A percentile compares a stretch with the other conserved stretches of the same genome.
These are phyloP conservation scores for Logfia minima DNA, from an alignment of 129 eudicot species.

Conservation along the genomic window DNA sequence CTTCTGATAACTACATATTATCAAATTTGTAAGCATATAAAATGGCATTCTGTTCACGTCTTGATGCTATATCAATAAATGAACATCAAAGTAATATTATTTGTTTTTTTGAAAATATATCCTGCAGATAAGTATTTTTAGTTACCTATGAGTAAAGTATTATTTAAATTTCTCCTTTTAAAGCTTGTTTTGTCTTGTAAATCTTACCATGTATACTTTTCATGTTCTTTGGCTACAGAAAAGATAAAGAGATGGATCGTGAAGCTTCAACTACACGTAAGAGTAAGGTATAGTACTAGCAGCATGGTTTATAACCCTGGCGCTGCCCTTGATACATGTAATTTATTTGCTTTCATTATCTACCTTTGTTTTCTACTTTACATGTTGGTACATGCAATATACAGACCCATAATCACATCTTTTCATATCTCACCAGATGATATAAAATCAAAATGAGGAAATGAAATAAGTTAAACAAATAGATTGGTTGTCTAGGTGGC, in stretches of 20 bases:
- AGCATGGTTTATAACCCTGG: conserved; percentile 14
- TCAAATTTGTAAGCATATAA: conserved; percentile 7
- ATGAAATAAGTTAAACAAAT: conserved; percentile 4
- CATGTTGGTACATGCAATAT: not conserved
- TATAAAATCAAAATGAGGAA: not conserved
- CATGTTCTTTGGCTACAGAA: conserved; percentile 48
- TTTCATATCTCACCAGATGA: not conserved
- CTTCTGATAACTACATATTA: not conserved
- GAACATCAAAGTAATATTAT: not conserved
- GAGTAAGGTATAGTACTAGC: conserved; percentile 50
- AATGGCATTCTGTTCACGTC: not conserved
- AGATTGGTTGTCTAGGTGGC: not conserved
- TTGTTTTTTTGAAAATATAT: not conserved
- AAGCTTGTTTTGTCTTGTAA: not conserved
- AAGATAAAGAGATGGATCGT: conserved; percentile 52
- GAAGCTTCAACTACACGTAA: conserved; percentile 34
- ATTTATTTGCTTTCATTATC: not conserved
- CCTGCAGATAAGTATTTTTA: not conserved
- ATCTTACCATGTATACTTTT: conserved; percentile 5
- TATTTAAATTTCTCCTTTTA: not conserved
- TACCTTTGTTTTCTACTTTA: not conserved
- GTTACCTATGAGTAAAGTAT: not conserved
- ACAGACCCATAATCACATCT: not conserved
- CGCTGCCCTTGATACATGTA: conserved; percentile 4
- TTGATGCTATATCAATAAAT: conserved; percentile 12